phyloP scores from a whole-genome alignment of 306 rosid genomes.

The Vigna angularis region DNA sequence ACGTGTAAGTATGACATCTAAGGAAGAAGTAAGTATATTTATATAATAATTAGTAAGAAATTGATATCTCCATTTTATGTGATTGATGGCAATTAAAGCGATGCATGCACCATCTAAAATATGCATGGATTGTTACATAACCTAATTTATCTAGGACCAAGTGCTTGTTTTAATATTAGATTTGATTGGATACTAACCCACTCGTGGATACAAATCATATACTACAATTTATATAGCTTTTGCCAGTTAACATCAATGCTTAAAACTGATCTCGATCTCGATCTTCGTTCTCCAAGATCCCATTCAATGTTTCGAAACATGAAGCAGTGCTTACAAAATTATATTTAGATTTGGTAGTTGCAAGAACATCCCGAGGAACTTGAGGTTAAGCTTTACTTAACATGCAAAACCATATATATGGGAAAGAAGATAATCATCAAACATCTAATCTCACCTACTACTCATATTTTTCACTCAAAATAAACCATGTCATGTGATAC shows the following conservation, averaged over 20 bases:
- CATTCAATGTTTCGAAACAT: slow-evolving; percentile 59
- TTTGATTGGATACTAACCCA: slow-evolving; percentile 54
- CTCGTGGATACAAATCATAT: slow-evolving; percentile 47
- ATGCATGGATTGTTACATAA: not conserved
- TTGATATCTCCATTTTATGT: no score
- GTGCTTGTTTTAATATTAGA: slow-evolving; percentile 44
- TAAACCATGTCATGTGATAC: no score
- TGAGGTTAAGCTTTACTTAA: slow-evolving; percentile 25
- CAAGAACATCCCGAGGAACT: slow-evolving; percentile 36
- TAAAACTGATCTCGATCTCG: slow-evolving; percentile 37
- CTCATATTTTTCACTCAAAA: no score
- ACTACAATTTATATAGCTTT: slow-evolving; percentile 10
- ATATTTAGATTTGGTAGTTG: slow-evolving; percentile 47
- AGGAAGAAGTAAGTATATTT: no score
- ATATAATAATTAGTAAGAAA: no score
- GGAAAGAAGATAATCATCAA: not conserved
- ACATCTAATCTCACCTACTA: not conserved
- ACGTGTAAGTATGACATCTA: no score
- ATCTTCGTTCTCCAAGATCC: slow-evolving; percentile 39
- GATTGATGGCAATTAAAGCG: not conserved
- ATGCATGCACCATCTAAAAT: slow-evolving; percentile 44
- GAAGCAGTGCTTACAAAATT: slow-evolving; percentile 47
- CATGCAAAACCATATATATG: slow-evolving; percentile 10
- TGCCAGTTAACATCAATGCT: slow-evolving; percentile 40
- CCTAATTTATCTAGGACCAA: slow-evolving; percentile 36